A percentile compares a stretch with the other conserved stretches of the same genome.
Conservation (phyloP, 495 filamentous ascomycete species). For the Aspergillus nidulans region DNA sequence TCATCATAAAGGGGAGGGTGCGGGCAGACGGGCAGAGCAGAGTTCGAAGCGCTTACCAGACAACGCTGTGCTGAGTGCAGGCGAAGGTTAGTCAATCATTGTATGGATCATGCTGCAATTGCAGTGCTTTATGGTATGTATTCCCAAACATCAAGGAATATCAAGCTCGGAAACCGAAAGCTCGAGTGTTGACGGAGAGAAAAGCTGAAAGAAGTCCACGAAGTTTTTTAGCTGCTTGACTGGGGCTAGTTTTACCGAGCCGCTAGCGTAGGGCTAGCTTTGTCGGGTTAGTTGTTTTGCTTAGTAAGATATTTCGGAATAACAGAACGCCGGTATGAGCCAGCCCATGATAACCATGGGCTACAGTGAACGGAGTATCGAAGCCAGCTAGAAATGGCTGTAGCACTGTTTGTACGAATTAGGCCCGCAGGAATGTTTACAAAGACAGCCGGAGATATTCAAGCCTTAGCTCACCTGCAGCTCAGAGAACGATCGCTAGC, state of each 20-base stretch:
- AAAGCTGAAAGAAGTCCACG: slow-evolving; percentile 11
- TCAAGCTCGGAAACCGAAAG: not conserved
- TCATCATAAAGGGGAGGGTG: slow-evolving; percentile 52
- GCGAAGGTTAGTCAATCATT: slow-evolving; percentile 1
- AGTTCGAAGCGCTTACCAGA: slow-evolving; percentile 12
- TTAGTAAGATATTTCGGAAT: slow-evolving; percentile 1
- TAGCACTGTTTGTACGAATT: too few relatives aligned
- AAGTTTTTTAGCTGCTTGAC: slow-evolving; percentile 22
- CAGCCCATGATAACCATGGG: too few relatives aligned
- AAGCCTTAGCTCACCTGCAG: not conserved
- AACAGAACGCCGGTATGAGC: not conserved
- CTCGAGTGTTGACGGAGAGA: slow-evolving; percentile 10
- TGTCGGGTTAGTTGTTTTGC: not conserved
- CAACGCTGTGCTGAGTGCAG: not conserved
- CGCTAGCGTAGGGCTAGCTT: slow-evolving; percentile 9
- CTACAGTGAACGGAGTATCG: too few relatives aligned
- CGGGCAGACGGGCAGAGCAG: not conserved
- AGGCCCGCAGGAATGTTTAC: too few relatives aligned
- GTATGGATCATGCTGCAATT: not conserved
- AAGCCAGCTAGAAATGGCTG: too few relatives aligned
- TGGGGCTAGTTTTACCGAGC: slow-evolving; percentile 24
- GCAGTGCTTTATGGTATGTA: not conserved
- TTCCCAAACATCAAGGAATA: slow-evolving; percentile 4
- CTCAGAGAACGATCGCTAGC: not conserved
- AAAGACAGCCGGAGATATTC: too few relatives aligned